Evolutionary conservation across 75 land plant species (phyloP).

Genomic region (Ceratopteris richardii): DNA sequence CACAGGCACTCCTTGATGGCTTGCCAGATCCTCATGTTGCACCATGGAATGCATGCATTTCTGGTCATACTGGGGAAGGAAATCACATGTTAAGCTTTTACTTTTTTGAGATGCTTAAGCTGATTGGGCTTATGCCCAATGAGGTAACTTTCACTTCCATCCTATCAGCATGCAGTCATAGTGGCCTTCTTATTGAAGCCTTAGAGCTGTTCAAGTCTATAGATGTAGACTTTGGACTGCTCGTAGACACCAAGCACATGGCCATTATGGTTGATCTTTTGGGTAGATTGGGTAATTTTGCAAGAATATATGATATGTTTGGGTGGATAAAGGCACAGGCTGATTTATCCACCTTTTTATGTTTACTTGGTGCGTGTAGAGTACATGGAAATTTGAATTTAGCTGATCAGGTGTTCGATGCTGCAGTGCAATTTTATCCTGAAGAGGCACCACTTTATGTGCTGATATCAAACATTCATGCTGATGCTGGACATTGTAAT

Average conservation of each 20-base stretch:
- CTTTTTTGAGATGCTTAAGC: conserved; percentile 21
- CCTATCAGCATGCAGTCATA: conserved; percentile 28
- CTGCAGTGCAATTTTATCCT: not conserved
- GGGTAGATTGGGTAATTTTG: not conserved
- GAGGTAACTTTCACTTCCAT: conserved; percentile 25
- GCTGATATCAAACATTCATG: conserved; percentile 32
- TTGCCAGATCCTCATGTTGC: conserved; percentile 7
- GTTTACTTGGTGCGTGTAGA: conserved; percentile 2
- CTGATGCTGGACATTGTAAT: not conserved
- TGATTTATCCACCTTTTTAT: not conserved
- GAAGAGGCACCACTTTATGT: conserved; percentile 24
- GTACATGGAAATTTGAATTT: not conserved
- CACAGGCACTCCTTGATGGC: conserved; percentile 13
- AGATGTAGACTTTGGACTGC: conserved; percentile 1
- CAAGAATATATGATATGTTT: not conserved
- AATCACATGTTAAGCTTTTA: conserved; percentile 13
- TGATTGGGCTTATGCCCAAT: conserved; percentile 18
- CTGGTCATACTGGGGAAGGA: conserved; percentile 27
- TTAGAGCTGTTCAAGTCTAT: conserved; percentile 18
- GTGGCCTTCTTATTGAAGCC: conserved; percentile 18
- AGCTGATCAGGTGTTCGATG: not conserved
- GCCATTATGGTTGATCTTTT: conserved; percentile 12
- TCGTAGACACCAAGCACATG: not conserved
- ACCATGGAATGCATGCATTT: conserved; percentile 29
- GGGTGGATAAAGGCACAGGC: conserved; percentile 2